Percentiles rank a stretch among this genome's conserved stretches.
phyloP scores from a whole-genome alignment of 1,139 yeast genomes.

The Kodamaea plutei region DNA sequence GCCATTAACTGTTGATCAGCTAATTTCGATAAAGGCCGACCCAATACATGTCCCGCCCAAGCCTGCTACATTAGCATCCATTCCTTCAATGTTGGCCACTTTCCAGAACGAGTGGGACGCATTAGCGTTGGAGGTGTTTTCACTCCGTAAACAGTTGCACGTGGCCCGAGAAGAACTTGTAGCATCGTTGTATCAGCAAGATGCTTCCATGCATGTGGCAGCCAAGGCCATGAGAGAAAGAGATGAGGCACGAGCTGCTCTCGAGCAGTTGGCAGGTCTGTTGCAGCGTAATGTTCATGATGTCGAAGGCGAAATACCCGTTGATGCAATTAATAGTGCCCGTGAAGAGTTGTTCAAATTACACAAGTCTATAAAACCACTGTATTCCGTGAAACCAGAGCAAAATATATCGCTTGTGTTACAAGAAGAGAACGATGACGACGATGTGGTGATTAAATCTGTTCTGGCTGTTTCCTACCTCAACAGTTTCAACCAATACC shows the following conservation, averaged over 20 bases:
- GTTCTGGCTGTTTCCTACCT: constrained; percentile 14
- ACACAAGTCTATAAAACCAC: constrained; percentile 41
- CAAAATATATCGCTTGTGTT: constrained; percentile 10
- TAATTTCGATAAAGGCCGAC: constrained; percentile 42
- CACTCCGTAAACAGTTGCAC: constrained; percentile 67
- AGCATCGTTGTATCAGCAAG: constrained; percentile 74
- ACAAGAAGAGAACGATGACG: constrained; percentile 9
- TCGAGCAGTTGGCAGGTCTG: constrained; percentile 43
- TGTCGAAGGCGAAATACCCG: constrained; percentile 13
- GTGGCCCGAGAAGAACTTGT: constrained; percentile 70
- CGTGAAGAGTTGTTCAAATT: constrained; percentile 35
- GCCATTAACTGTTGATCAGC: constrained; percentile 54
- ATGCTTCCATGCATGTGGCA: constrained; percentile 87
- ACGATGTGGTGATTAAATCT: neutral
- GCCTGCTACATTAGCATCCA: constrained; percentile 56
- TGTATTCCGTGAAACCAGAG: constrained; percentile 24
- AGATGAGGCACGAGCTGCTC: constrained; percentile 63
- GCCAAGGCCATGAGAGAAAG: constrained; percentile 68
- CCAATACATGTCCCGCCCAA: constrained; percentile 37
- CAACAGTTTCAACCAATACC: constrained; percentile 12
- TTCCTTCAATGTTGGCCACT: constrained; percentile 70
- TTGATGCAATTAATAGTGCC: constrained; percentile 27
- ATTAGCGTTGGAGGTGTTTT: constrained; percentile 73
- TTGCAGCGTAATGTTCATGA: constrained; percentile 19
- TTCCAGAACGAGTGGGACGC: constrained; percentile 93